Conservation (phyloP, 1,284 basidiomycete genomes). For the Phellopilus nigrolimitatus region DNA sequence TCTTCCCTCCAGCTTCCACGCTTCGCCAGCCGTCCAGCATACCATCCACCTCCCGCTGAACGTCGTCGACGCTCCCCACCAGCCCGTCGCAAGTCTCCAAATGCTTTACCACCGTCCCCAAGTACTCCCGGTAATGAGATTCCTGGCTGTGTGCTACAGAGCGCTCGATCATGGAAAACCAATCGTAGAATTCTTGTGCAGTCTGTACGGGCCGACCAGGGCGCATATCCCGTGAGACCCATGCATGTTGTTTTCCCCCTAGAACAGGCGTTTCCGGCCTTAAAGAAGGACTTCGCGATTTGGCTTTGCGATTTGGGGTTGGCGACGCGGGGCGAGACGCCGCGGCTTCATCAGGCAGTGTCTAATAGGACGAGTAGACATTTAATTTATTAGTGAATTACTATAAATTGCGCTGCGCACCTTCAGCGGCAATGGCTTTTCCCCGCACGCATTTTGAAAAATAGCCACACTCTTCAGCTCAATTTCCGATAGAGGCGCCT, state of each 20-base stretch:
- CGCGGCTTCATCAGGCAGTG: conserved; percentile 3
- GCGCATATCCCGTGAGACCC: conserved; percentile 49
- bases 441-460: conserved; percentile 61
- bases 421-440: conserved; percentile 63
- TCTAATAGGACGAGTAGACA: not conserved
- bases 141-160: conserved; percentile 90
- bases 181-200: conserved; percentile 92
- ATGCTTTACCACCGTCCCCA: conserved; percentile 69
- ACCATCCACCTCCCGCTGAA: conserved; percentile 67
- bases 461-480: conserved; percentile 62
- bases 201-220: conserved; percentile 75
- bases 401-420: conserved; percentile 34
- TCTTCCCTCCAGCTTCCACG: conserved; percentile 85
- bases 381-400: not conserved
- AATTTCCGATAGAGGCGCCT: conserved; percentile 67
- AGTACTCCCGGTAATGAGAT: conserved; percentile 80
- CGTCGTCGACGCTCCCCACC: conserved; percentile 61
- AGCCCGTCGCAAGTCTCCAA: conserved; percentile 72
- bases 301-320: conserved; percentile 23
- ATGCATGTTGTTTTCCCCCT: conserved; percentile 30
- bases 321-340: conserved; percentile 19
- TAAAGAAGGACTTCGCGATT: conserved; percentile 35
- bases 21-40: conserved; percentile 82
- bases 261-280: conserved; percentile 39
- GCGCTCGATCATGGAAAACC: conserved; percentile 83